phyloP scores from a whole-genome alignment of 2,329 filamentous ascomycete species.

The Ophiostoma sp. region DNA sequence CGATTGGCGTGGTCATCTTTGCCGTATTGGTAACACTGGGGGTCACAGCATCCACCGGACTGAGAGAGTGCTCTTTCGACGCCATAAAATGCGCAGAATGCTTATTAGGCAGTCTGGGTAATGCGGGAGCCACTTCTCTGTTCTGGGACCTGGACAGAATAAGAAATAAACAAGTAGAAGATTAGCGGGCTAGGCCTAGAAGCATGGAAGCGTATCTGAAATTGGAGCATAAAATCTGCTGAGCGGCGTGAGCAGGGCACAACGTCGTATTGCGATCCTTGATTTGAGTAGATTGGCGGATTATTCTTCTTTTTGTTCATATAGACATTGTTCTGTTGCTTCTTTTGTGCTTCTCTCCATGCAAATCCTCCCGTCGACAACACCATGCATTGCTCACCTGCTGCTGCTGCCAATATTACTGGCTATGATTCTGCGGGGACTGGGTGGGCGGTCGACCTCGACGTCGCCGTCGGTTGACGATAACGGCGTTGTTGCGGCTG shows the following conservation, averaged over 20 bases:
- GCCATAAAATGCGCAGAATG: background rate
- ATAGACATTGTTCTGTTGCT: background rate
- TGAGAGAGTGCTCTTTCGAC: background rate
- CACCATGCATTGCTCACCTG: background rate
- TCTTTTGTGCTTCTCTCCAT: background rate
- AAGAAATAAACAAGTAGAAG: slow-evolving; percentile 15
- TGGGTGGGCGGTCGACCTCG: slow-evolving; percentile 10
- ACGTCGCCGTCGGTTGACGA: slow-evolving; percentile 25
- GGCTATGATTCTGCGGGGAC: background rate
- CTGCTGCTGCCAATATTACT: background rate
- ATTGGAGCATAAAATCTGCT: background rate
- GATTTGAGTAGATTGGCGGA: background rate
- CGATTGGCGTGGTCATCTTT: slow-evolving; percentile 3
- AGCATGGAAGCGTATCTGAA: background rate
- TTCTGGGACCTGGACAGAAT: slow-evolving; percentile 20
- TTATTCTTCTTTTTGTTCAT: background rate
- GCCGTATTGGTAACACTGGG: slow-evolving; percentile 18
- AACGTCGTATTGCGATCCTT: slow-evolving; percentile 1
- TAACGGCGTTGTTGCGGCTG: slow-evolving; percentile 16
- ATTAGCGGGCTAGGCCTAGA: background rate
- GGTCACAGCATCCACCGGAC: slow-evolving; percentile 14
- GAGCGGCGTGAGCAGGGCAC: background rate
- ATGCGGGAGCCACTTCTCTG: slow-evolving; percentile 18
- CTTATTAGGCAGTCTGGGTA: background rate
- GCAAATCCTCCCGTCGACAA: background rate